A percentile compares a stretch with the other conserved stretches of the same genome.
Evolutionary conservation across 2,329 filamentous ascomycete genomes (phyloP).

Genomic region (Xylaria sp.): DNA sequence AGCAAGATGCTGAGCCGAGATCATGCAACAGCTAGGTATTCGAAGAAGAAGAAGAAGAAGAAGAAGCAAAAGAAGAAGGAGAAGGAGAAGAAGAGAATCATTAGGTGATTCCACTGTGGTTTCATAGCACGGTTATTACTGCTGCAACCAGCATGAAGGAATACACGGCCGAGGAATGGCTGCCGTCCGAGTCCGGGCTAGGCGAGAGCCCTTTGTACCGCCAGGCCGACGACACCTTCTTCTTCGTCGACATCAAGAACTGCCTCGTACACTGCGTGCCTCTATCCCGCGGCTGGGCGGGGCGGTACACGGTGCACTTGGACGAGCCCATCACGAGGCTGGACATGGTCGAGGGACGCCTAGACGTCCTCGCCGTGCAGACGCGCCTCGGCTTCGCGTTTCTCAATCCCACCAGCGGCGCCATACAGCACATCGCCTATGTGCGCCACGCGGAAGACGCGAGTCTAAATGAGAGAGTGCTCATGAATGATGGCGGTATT

Average conservation of each 20-base stretch:
- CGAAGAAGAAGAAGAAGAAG: too few species aligned
- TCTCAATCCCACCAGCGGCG: conserved; percentile 37
- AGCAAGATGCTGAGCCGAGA: neutral
- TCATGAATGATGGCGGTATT: conserved; percentile 45
- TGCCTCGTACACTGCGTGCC: conserved; percentile 42
- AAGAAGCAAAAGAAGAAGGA: too few species aligned
- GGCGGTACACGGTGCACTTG: conserved; percentile 29
- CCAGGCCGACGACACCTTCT: conserved; percentile 42
- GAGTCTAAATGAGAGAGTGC: conserved; percentile 38
- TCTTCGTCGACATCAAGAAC: conserved; percentile 46
- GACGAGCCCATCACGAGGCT: conserved; percentile 42
- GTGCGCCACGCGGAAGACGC: conserved; percentile 29
- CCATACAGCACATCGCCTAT: conserved; percentile 36
- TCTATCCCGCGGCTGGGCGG: conserved; percentile 33
- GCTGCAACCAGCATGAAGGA: conserved; percentile 3
- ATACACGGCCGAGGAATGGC: conserved; percentile 44
- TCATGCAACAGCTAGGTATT: neutral
- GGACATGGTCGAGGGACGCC: conserved; percentile 35
- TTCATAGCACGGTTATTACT: conserved; percentile 4
- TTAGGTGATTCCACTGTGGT: neutral
- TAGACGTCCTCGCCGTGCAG: conserved; percentile 41
- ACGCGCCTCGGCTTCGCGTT: conserved; percentile 41
- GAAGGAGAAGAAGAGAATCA: neutral
- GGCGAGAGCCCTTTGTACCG: conserved; percentile 46
- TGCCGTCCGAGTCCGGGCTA: conserved; percentile 41